Evolutionary conservation across 108 stramenopile genomes (phyloP).

Genomic region (Pseudonitzschia multiseries): DNA sequence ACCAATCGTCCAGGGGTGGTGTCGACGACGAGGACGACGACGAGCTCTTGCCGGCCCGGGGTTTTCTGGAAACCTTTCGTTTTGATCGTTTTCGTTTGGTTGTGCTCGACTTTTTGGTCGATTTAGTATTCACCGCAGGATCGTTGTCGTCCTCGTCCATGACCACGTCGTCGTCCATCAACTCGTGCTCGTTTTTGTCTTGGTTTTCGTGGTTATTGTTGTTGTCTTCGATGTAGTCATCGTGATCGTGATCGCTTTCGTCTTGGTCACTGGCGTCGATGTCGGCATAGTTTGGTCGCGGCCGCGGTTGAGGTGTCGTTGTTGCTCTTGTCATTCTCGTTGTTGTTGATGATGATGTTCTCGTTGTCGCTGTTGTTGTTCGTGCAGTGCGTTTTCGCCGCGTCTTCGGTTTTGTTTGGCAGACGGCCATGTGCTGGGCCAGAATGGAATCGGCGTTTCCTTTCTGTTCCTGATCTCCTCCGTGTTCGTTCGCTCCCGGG

Average conservation of each 20-base stretch:
- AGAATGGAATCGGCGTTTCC: conserved; percentile 33
- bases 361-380: background rate
- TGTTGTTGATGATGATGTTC: no score
- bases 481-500: background rate
- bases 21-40: background rate
- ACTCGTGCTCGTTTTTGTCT: conserved; percentile 27
- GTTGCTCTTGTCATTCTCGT: background rate
- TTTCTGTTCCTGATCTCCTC: background rate
- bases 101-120: conserved; percentile 8
- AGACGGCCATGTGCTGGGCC: conserved; percentile 41
- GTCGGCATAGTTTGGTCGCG: conserved; percentile 14
- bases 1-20: conserved; percentile 70
- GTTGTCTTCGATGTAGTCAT: background rate
- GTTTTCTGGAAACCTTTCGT: background rate
- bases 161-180: conserved; percentile 8
- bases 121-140: conserved; percentile 7
- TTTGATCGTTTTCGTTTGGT: background rate
- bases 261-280: conserved; percentile 10
- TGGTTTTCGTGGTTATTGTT: conserved; percentile 11
- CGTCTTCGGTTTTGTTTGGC: conserved; percentile 32
- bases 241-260: background rate
- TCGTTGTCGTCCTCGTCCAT: conserved; percentile 25
- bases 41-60: background rate
- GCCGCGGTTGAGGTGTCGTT: background rate
- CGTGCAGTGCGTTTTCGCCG: conserved; percentile 17